Conservation (phyloP, 345 rosid genomes). For the Hibiscus trionum region DNA sequence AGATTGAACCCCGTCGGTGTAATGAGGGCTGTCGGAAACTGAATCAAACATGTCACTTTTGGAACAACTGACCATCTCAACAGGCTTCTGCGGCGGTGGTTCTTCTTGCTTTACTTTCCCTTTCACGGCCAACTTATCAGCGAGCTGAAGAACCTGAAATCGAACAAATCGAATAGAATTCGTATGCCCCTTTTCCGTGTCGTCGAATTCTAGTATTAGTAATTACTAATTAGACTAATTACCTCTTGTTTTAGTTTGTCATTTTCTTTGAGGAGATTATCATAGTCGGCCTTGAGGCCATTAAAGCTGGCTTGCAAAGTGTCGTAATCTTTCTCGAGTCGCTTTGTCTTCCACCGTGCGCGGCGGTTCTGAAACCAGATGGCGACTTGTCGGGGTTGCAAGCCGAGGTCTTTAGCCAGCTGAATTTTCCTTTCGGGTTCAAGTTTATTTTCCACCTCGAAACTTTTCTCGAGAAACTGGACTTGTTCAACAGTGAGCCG, state of each 20-base stretch:
- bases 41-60: conserved; percentile 46
- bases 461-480: conserved; percentile 52
- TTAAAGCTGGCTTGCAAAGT: conserved; percentile 36
- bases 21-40: conserved; percentile 34
- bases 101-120: conserved; percentile 20
- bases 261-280: conserved; percentile 38
- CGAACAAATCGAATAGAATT: not conserved
- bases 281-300: conserved; percentile 42
- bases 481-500: conserved; percentile 43
- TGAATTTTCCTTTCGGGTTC: conserved; percentile 62
- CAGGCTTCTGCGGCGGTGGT: conserved; percentile 14
- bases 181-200: too few relatives aligned
- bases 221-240: too few relatives aligned
- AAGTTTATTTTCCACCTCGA: conserved; percentile 54
- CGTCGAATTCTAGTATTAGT: too few relatives aligned
- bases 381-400: conserved; percentile 66
- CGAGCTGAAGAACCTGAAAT: conserved; percentile 35
- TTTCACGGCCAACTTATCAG: conserved; percentile 31
- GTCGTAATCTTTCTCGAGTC: conserved; percentile 52
- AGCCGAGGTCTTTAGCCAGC: conserved; percentile 54
- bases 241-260: conserved; percentile 45
- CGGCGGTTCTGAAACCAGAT: conserved; percentile 70
- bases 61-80: conserved; percentile 22
- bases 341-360: conserved; percentile 56
- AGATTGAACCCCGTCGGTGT: conserved; percentile 42